Evolutionary conservation across 2,329 filamentous ascomycete genomes (phyloP), one percentile per base, ranked within the genome.

Genomic region (Myotisia sp.): DNA sequence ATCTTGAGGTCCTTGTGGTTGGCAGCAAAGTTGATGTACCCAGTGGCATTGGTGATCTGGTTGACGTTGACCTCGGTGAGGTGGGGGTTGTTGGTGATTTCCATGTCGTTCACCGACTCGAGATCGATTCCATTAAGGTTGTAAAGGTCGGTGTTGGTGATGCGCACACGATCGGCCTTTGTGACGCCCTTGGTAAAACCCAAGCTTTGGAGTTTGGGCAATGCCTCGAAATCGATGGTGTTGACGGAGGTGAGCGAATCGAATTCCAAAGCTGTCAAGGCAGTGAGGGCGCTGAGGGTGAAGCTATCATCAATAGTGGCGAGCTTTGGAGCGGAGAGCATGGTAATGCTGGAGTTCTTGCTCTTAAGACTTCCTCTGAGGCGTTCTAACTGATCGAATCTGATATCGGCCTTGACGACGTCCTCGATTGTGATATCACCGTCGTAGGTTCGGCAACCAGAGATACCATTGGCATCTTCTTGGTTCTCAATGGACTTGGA

Each of bases 71-170:
- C 81, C 41, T 66, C 67, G 53, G 71, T 73, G 48, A 98, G 70
- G 54, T 79, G 77, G 42, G 64, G 65, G 74, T 95, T 95, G 76
- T 93, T 93, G 71, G 82, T 79, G 61, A 98, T 79, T 57, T 81
- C 67, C 55, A 98, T 72, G 45, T 64, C 68, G 37, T 72, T 69
- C 36, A 84, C 76, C n/a, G 70, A 68, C 43, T 73, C 60, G 44
- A 95, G 68, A 55, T 84, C 79, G 56, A 98, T 80, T 52, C 84
- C 85, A 45, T 77, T 68, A 40, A 98, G 71, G 45, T 70, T 74
- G 55, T 65, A 70, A 47, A 98, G 72, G 59, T 77, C 75, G 33
- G 90, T 98, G 67, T 98, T 90, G 60, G 75, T 71, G 55, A 98
- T 86, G 47, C 64, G 61, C 47, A 98, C 71, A 43, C 63, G 70